Percentiles rank a stretch among this genome's conserved stretches.
phyloP scores from a whole-genome alignment of 1,284 basidiomycete species.

The Heterobasidion parviporum region DNA sequence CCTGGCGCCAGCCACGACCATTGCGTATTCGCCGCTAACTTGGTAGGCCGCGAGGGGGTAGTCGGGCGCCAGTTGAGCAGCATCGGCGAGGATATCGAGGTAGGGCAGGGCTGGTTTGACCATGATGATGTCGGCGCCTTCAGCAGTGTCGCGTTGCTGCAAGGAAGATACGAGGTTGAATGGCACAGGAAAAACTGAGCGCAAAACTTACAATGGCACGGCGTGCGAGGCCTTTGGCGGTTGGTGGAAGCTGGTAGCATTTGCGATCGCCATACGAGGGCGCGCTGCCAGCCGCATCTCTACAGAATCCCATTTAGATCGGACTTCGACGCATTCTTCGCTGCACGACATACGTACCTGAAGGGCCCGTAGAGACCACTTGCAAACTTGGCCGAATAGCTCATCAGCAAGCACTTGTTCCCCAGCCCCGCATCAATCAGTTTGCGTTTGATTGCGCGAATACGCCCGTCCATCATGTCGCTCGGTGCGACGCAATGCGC shows the following conservation, averaged over 20 bases:
- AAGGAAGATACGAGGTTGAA: background rate
- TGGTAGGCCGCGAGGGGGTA: conserved; percentile 94
- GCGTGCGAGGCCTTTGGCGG: conserved; percentile 84
- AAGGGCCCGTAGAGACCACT: conserved; percentile 97
- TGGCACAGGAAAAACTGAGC: background rate
- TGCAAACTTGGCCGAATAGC: conserved; percentile 98
- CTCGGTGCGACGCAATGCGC: conserved; percentile 98
- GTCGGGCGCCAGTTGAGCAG: conserved; percentile 74
- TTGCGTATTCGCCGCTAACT: conserved; percentile 95
- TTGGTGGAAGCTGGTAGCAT: conserved; percentile 94
- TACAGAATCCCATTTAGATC: conserved; percentile 20
- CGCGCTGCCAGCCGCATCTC: conserved; percentile 93
- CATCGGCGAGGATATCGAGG: conserved; percentile 92
- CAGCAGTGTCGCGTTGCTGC: conserved; percentile 81
- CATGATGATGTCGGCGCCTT: conserved; percentile 99
- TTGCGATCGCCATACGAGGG: conserved; percentile 93
- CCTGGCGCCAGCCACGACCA: conserved; percentile 89
- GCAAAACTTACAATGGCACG: conserved; percentile 75
- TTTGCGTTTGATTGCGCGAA: conserved; percentile 82
- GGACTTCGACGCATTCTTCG: background rate
- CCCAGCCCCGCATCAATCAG: conserved; percentile 79
- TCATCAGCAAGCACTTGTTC: conserved; percentile 90
- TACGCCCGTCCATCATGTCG: conserved; percentile 99
- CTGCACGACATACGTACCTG: conserved; percentile 43
- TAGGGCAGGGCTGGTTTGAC: conserved; percentile 96